A percentile compares a stretch with the other conserved stretches of the same genome.
Evolutionary conservation across 108 stramenopile species (phyloP).

Genomic region (Fragilaria radians): DNA sequence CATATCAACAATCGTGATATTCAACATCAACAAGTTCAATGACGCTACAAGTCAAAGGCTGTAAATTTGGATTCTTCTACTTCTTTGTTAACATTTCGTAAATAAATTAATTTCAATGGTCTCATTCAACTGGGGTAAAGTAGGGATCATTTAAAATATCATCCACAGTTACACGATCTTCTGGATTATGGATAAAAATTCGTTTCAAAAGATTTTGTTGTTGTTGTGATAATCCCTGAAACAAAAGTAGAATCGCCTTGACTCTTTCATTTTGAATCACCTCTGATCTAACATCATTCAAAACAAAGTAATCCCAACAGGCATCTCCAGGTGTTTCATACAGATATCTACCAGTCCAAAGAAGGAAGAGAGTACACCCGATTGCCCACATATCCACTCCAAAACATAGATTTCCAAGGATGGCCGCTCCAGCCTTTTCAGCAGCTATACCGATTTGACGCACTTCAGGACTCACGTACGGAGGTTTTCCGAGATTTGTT

Average conservation of each 20-base stretch:
- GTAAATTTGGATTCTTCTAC: too few species aligned
- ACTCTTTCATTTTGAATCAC: neutral
- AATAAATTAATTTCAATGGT: neutral
- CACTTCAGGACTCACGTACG: slow-evolving; percentile 61
- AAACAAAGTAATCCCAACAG: neutral
- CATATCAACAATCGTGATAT: too few species aligned
- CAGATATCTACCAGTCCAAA: slow-evolving; percentile 70
- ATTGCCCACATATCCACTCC: neutral
- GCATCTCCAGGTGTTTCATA: slow-evolving; percentile 27
- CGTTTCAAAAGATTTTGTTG: slow-evolving; percentile 44
- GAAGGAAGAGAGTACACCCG: slow-evolving; percentile 62
- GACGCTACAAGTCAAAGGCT: too few species aligned
- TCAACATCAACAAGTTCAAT: too few species aligned
- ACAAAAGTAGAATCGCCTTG: neutral
- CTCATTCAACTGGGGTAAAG: neutral
- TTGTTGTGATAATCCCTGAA: neutral
- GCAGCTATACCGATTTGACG: too few species aligned
- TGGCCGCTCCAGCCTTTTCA: too few species aligned
- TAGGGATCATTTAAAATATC: slow-evolving; percentile 57
- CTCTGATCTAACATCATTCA: neutral
- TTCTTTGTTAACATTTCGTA: too few species aligned
- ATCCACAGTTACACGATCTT: slow-evolving; percentile 49
- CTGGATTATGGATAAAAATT: slow-evolving; percentile 61
- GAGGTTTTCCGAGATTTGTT: slow-evolving; percentile 64
- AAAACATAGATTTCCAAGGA: neutral